Conservation (phyloP, 495 filamentous ascomycete genomes). For the Lichenothelia convexa region DNA sequence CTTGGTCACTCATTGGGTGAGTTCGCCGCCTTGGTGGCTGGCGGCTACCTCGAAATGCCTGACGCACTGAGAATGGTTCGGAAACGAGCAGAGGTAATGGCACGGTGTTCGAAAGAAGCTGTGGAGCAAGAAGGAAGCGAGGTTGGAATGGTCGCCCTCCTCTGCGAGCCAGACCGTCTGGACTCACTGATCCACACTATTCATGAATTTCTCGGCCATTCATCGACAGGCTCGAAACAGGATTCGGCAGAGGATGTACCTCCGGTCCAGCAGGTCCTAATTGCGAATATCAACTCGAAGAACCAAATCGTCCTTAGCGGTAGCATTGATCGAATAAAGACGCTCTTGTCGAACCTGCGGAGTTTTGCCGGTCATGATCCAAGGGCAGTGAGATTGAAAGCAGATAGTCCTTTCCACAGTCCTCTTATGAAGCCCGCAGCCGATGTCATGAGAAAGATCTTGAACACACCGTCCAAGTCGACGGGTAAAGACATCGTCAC, state of each 20-base stretch:
- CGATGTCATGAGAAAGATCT: constrained; percentile 44
- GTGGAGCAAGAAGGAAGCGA: constrained; percentile 42
- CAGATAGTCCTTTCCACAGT: constrained; percentile 83
- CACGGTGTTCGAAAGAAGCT: constrained; percentile 48
- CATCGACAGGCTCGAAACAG: constrained; percentile 40
- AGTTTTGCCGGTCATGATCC: constrained; percentile 92
- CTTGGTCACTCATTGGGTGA: constrained; percentile 93
- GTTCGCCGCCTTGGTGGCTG: constrained; percentile 76
- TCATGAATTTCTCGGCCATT: constrained; percentile 59
- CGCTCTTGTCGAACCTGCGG: constrained; percentile 70
- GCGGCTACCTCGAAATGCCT: constrained; percentile 53
- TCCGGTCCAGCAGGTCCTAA: constrained; percentile 67
- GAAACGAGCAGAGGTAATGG: constrained; percentile 70
- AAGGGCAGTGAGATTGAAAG: constrained; percentile 68
- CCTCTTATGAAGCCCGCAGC: constrained; percentile 80
- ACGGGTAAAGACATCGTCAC: constrained; percentile 36
- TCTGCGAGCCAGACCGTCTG: constrained; percentile 66
- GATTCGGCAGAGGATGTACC: constrained; percentile 46
- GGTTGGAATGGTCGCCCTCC: constrained; percentile 85
- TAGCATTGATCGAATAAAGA: constrained; percentile 66
- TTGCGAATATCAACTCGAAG: constrained; percentile 89
- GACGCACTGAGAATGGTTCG: constrained; percentile 66
- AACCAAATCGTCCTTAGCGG: constrained; percentile 93
- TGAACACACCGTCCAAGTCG: constrained; percentile 27
- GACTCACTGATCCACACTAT: constrained; percentile 48